These are phyloP conservation scores for Ustilago xerochloae DNA, from an alignment of 1,284 basidiomycete species.

Conservation along the genomic window DNA sequence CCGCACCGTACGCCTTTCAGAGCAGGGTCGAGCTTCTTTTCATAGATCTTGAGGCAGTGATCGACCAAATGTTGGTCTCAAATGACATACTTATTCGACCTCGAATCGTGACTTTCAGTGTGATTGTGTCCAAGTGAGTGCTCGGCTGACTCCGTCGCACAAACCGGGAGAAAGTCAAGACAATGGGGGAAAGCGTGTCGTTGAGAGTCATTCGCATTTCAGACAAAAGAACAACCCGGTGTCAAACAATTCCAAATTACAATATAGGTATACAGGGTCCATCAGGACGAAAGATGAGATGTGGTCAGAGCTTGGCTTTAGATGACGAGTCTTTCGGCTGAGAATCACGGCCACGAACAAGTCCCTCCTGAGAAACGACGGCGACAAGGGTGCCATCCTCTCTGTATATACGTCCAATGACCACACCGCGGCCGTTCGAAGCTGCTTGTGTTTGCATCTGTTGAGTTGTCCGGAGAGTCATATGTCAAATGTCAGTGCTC, in stretches of 20 bases:
- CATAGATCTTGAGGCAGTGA: too few species aligned
- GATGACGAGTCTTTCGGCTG: conserved; percentile 4
- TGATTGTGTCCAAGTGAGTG: too few species aligned
- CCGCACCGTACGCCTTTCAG: conserved; percentile 11
- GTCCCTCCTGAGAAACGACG: conserved; percentile 56
- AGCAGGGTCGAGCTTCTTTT: conserved; percentile 26
- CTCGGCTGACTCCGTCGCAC: too few species aligned
- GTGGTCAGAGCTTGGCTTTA: conserved; percentile 27
- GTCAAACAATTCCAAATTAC: too few species aligned
- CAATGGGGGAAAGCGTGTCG: too few species aligned
- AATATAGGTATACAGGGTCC: conserved; percentile 5
- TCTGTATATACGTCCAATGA: conserved; percentile 60
- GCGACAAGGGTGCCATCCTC: conserved; percentile 63
- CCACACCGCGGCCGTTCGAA: conserved; percentile 61
- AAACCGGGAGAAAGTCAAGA: too few species aligned
- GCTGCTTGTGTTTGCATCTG: conserved; percentile 65
- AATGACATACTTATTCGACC: background rate
- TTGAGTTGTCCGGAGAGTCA: too few species aligned
- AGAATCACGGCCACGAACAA: conserved; percentile 28
- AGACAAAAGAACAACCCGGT: too few species aligned
- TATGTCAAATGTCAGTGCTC: background rate
- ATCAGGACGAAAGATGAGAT: background rate
- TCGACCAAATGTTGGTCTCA: background rate
- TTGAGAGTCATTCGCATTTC: too few species aligned
- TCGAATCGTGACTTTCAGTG: too few species aligned